These are phyloP conservation scores for Cnidoscolus chayamansa DNA, from an alignment of 441 rosid genomes.

Conservation along the genomic window DNA sequence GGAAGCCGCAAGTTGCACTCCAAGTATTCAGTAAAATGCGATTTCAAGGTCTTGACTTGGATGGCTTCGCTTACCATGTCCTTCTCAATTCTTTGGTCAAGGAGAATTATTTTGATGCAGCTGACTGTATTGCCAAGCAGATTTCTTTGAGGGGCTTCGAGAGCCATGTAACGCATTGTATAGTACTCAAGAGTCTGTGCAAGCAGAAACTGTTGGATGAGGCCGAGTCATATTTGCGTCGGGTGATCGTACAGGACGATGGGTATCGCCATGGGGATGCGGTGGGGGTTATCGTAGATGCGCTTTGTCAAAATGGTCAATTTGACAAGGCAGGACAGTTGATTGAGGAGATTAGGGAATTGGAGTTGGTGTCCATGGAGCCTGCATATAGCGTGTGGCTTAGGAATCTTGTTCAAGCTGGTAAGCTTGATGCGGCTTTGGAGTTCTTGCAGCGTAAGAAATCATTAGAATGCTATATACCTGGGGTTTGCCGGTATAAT, in stretches of 20 bases:
- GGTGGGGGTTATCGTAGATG: slow-evolving; percentile 43
- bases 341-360: slow-evolving; percentile 48
- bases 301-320: slow-evolving; percentile 41
- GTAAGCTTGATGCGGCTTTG: slow-evolving; percentile 47
- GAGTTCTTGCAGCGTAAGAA: slow-evolving; percentile 55
- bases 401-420: slow-evolving; percentile 43
- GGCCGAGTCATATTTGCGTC: slow-evolving; percentile 52
- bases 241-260: slow-evolving; percentile 7
- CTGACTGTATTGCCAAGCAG: slow-evolving; percentile 45
- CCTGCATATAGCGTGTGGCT: slow-evolving; percentile 60
- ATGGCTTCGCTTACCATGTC: slow-evolving; percentile 51
- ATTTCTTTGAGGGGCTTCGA: slow-evolving; percentile 51
- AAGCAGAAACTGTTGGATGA: slow-evolving; percentile 49
- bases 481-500: slow-evolving; percentile 53
- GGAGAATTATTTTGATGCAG: slow-evolving; percentile 47
- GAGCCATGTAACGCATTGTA: slow-evolving; percentile 39
- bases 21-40: slow-evolving; percentile 75
- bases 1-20: slow-evolving; percentile 66
- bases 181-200: slow-evolving; percentile 61
- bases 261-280: slow-evolving; percentile 30
- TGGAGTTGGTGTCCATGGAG: slow-evolving; percentile 38
- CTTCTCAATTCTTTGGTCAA: slow-evolving; percentile 76
- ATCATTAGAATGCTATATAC: slow-evolving; percentile 48
- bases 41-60: slow-evolving; percentile 70
- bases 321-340: slow-evolving; percentile 48